Base-by-base conservation (phyloP, 169 alveolate genomes). In the Cryptosporidium meleagridis region DNA sequence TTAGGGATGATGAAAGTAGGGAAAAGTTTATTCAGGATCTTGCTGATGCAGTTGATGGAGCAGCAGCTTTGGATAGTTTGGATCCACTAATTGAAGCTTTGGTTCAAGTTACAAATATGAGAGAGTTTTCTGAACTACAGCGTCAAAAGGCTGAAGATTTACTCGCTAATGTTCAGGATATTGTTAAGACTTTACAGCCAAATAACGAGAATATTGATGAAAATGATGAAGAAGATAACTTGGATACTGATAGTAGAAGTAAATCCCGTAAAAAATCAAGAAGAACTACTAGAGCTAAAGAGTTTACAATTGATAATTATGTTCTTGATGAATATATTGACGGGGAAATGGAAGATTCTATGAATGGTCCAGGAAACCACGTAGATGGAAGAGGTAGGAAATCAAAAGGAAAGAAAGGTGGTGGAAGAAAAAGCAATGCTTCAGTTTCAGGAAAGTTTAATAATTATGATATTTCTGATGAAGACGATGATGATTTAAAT, bases 31-130 rank as follows among this genome's bases (percentile, higher is more conserved):
- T 80, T 23, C 89, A 80, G 33, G 89, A 80, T 12, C 65, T 80
- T 14, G 75, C 73, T 4, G 89, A 80, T 41, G 59, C 89, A 21
- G 89, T 80, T 7, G 89, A 80, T 39, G 89, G 89, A 2, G 89
- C 89, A 23, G 89, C 89, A 44, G 89, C 89, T 6, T 48, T 80
- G 45, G 89, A 80, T 51, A 80, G 89, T 65, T 65, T 80, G 23
- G 89, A 80, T 62, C 89, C 89, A 39, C 9, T 80, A 33, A 80
- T 80, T 44, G 89, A 80, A 37, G 89, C 89, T 35, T 23, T 80
- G n/a, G 89, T 80, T 7, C 89, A 80, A 33, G 89, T 80, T 29
- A 80, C 89, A 29, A 80, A 80, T 18, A 80, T 80, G 89, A 80
- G 89, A 37, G 89, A 80, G 51, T 80, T 80, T 62, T 62, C 80